A percentile compares a stretch with the other conserved stretches of the same genome.
phyloP scores from a whole-genome alignment of 1,139 yeast genomes.

The Lodderomyces elongisporus region DNA sequence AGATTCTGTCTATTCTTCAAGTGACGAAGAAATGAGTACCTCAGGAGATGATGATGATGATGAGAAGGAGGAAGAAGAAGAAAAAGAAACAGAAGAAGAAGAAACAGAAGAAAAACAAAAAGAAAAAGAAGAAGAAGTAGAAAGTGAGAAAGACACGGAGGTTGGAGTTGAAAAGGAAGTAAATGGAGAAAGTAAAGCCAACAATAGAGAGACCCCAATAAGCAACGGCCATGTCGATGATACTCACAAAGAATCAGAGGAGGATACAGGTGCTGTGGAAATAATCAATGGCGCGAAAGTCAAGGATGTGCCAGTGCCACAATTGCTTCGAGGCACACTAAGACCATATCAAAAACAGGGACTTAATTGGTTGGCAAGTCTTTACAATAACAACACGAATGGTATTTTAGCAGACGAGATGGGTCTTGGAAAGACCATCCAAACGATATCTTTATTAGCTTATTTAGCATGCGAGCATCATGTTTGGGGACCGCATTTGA shows the following conservation, averaged over 20 bases:
- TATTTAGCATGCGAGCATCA: slow-evolving; percentile 92
- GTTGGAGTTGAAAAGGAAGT: slow-evolving; percentile 2
- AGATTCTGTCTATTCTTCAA: slow-evolving; percentile 3
- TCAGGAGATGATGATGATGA: slow-evolving; percentile 1
- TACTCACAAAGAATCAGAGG: slow-evolving; percentile 1
- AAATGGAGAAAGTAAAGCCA: not conserved
- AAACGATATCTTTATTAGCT: slow-evolving; percentile 81
- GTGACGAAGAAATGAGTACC: slow-evolving; percentile 6
- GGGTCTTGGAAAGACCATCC: slow-evolving; percentile 98
- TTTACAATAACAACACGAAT: slow-evolving; percentile 87
- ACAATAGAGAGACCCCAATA: not conserved
- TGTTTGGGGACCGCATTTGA: slow-evolving; percentile 96
- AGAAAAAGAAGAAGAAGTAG: not conserved
- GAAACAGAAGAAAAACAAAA: too few relatives aligned
- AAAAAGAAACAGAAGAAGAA: too few relatives aligned
- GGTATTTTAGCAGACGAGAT: slow-evolving; percentile 98
- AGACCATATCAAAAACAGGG: slow-evolving; percentile 96
- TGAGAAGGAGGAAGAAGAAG: too few relatives aligned
- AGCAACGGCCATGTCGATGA: not conserved
- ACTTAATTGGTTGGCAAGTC: slow-evolving; percentile 91
- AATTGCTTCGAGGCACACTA: slow-evolving; percentile 72
- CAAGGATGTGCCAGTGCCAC: slow-evolving; percentile 64
- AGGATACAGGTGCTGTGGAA: slow-evolving; percentile 15
- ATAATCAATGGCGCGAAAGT: slow-evolving; percentile 46
- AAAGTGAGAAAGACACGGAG: slow-evolving; percentile 1